Evolutionary conservation across 305 asterid species (phyloP), one percentile per base, ranked within the genome.

Genomic region (Rubia peregrina): DNA sequence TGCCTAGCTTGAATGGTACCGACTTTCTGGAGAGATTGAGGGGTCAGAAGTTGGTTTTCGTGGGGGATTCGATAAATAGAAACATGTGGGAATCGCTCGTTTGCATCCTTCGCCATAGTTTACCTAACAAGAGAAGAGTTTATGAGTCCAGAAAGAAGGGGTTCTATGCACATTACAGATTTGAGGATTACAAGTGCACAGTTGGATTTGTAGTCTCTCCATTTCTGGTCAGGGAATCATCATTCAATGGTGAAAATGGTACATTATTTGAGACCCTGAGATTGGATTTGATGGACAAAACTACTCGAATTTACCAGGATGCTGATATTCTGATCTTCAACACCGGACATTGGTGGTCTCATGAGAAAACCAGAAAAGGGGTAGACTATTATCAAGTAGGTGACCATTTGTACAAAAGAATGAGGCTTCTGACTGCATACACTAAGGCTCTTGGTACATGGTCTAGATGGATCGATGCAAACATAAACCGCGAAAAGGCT

Each of bases 341-440:
- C 76, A 92, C 97, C 1, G 97, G 96, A 19, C 98, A 93, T 74
- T 93, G 98, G 97, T 90, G 98, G 98, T 90, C 98, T 80, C 98
- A 93, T 63, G 98, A 93, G 78, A 93, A 93, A 81, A 93, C 96
- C 56, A 85, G 96, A 64, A 85, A 81, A 60, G 98, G 98, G 81
- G 97, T 86, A 81, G 87, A 74, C 67, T 93, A 90, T 81, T 93
- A 93, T 85, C 98, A 93, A 82, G 98, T 90, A 86, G 98, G 98
- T 60, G 76, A 84, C 65, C 77, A 81, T 75, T 86, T 93, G 75
- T 85, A 87, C 75, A 78, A 86, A 24, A 83, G 93, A 68, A 95
- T 93, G 55, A 90, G 89, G 84, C 95, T 90, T 74, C 75, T 90
- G 71, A 94, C 89, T 76, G 98, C 97, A 22, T 93, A 78, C 83